phyloP scores from a whole-genome alignment of 345 rosid genomes.

The Citrus sp. region DNA sequence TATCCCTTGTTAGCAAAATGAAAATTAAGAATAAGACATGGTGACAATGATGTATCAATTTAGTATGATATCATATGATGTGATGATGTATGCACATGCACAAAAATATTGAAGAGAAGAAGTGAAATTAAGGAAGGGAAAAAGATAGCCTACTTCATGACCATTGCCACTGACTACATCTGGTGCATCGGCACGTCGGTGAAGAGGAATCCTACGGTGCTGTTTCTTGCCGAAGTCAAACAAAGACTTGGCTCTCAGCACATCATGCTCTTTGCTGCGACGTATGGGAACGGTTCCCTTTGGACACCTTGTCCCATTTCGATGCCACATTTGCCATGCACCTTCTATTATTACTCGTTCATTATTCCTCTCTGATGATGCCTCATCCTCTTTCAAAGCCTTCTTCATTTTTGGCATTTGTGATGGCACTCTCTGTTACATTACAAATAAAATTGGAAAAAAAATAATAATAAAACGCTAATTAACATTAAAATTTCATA shows the following conservation, averaged over 20 bases:
- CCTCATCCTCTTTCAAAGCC: constrained; percentile 11
- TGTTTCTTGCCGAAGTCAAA: constrained; percentile 83
- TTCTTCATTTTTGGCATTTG: constrained; percentile 45
- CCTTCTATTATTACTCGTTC: constrained; percentile 21
- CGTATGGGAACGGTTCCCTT: constrained; percentile 89
- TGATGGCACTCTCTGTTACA: constrained; percentile 54
- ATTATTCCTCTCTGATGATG: constrained; percentile 17
- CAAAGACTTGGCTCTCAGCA: constrained; percentile 85
- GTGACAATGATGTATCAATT: not conserved
- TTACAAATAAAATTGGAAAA: not conserved
- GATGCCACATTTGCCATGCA: constrained; percentile 89
- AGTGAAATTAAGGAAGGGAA: constrained; percentile 15
- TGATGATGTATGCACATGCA: not conserved
- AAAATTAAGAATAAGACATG: not conserved
- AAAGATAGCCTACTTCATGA: constrained; percentile 59
- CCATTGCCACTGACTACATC: constrained; percentile 76
- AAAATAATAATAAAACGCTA: not conserved
- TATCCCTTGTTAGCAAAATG: not conserved
- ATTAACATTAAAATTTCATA: not conserved
- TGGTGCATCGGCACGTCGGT: constrained; percentile 55
- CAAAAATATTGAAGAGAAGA: not conserved
- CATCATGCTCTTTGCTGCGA: constrained; percentile 69
- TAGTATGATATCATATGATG: not conserved
- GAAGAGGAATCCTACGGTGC: constrained; percentile 12
- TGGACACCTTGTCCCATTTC: constrained; percentile 81